phyloP scores from a whole-genome alignment of 805 yeast species.

The Yamadazyma ubonensis region DNA sequence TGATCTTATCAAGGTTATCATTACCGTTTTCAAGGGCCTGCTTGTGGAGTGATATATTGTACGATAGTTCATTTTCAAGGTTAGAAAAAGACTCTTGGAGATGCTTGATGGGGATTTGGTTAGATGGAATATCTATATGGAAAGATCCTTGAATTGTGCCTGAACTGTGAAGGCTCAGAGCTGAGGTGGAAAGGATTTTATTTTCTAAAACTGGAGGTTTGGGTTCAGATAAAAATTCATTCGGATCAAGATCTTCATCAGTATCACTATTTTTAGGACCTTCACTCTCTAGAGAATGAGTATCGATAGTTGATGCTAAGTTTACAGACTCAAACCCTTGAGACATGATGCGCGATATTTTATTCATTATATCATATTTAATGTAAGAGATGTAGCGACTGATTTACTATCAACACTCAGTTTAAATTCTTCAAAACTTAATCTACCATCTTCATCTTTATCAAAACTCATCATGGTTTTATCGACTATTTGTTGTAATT shows the following conservation, averaged over 20 bases:
- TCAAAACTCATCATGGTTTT: constrained; percentile 94
- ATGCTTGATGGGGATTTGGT: constrained; percentile 1
- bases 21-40: constrained; percentile 33
- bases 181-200: too few species aligned
- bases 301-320: constrained; percentile 13
- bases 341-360: neutral
- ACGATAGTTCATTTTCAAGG: constrained; percentile 6
- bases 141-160: too few species aligned
- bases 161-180: constrained; percentile 4
- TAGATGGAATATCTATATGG: too few species aligned
- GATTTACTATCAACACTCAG: constrained; percentile 59
- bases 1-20: constrained; percentile 24
- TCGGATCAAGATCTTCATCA: constrained; percentile 26
- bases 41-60: constrained; percentile 9
- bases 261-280: too few species aligned
- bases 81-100: constrained; percentile 10
- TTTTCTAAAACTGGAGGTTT: too few species aligned
- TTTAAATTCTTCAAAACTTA: constrained; percentile 85
- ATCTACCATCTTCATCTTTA: constrained; percentile 77
- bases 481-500: constrained; percentile 95
- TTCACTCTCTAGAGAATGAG: too few species aligned
- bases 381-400: constrained; percentile 59
- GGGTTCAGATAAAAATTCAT: constrained; percentile 20
- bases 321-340: constrained; percentile 17
- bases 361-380: constrained; percentile 39